These are phyloP conservation scores for Saccharomyces kudriavzevii DNA, from an alignment of 805 yeast genomes.

Conservation along the genomic window DNA sequence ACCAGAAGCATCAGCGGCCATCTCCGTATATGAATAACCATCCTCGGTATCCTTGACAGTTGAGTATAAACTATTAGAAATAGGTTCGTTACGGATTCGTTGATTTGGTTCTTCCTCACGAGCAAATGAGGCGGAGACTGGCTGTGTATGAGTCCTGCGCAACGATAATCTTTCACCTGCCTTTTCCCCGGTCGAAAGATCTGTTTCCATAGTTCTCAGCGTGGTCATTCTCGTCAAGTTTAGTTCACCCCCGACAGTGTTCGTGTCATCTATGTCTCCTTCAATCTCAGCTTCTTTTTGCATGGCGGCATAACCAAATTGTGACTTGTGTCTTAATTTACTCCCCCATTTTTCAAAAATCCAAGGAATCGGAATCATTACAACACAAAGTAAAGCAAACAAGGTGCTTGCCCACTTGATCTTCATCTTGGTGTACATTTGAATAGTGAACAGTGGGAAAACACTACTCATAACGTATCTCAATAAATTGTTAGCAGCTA, in stretches of 20 bases:
- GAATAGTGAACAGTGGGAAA: constrained; percentile 84
- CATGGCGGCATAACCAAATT: constrained; percentile 51
- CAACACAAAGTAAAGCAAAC: constrained; percentile 56
- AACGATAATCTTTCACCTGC: neutral
- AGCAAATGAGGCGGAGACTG: neutral
- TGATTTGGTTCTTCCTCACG: neutral
- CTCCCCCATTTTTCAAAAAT: constrained; percentile 54
- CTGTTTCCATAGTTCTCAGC: constrained; percentile 8
- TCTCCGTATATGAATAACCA: neutral
- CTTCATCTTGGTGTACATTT: constrained; percentile 66
- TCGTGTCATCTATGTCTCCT: constrained; percentile 2
- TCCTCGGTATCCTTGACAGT: constrained; percentile 1
- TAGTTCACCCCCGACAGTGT: neutral
- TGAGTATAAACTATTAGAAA: neutral
- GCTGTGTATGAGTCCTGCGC: neutral
- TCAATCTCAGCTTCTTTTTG: constrained; percentile 34
- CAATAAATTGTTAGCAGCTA: constrained; percentile 78
- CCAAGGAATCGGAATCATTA: constrained; percentile 71
- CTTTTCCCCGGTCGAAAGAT: constrained; percentile 1
- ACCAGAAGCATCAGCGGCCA: neutral
- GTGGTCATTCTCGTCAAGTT: constrained; percentile 7
- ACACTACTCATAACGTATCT: constrained; percentile 66
- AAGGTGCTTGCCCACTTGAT: constrained; percentile 71
- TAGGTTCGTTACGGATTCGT: neutral
- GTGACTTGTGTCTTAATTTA: constrained; percentile 45